Percentiles rank a stretch among this genome's conserved stretches.
Evolutionary conservation across 352 stramenopile genomes (phyloP).

Genomic region (Globisporangium nagaii): DNA sequence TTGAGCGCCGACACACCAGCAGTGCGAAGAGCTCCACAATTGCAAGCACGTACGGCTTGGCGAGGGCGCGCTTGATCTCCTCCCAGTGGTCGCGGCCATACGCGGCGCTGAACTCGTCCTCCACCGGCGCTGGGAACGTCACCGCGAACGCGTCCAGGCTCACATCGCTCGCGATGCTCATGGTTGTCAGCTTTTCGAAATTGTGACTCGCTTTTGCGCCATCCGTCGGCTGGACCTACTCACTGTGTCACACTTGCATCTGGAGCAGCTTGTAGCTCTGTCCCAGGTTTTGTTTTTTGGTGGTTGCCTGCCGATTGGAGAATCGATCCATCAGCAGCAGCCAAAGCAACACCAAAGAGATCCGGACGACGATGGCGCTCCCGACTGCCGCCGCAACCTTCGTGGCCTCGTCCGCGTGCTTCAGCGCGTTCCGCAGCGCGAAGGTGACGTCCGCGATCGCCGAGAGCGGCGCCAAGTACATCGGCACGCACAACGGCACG

Average conservation of each 20-base stretch:
- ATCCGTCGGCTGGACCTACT: background rate
- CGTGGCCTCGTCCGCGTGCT: conserved; percentile 54
- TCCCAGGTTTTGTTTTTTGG: background rate
- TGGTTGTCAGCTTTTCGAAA: conserved; percentile 8
- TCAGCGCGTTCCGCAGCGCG: conserved; percentile 46
- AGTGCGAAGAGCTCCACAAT: background rate
- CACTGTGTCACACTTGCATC: background rate
- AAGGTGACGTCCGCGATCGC: conserved; percentile 43
- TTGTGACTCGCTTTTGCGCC: background rate
- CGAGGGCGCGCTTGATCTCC: conserved; percentile 70
- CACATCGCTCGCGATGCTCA: background rate
- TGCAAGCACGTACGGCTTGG: conserved; percentile 36
- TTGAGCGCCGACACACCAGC: background rate
- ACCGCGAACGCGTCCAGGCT: conserved; percentile 61
- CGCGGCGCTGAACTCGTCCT: conserved; percentile 44
- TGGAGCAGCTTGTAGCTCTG: background rate
- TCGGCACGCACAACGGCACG: conserved; percentile 96
- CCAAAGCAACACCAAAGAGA: background rate
- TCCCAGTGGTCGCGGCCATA: conserved; percentile 65
- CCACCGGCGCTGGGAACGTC: conserved; percentile 61
- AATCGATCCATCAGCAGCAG: background rate
- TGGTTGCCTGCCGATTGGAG: background rate
- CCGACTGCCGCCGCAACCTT: conserved; percentile 62
- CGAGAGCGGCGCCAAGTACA: conserved; percentile 67
- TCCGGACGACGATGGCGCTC: conserved; percentile 53